Conservation (phyloP, 805 yeast species). For the Ogataea ramenticola region DNA sequence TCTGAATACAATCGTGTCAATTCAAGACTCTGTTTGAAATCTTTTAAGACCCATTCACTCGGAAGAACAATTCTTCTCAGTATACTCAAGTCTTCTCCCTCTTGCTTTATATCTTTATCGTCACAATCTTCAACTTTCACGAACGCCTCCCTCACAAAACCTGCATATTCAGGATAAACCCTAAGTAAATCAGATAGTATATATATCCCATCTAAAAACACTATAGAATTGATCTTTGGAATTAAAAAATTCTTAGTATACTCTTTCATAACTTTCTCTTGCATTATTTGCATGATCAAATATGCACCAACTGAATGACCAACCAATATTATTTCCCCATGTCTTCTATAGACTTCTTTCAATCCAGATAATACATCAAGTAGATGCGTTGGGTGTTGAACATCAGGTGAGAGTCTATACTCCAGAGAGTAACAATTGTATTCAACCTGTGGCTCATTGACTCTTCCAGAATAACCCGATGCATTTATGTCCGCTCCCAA, state of each 20-base stretch:
- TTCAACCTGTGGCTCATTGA: not conserved
- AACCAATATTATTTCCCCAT: constrained; percentile 27
- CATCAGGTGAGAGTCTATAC: constrained; percentile 60
- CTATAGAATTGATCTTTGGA: constrained; percentile 17
- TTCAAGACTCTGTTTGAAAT: too few relatives aligned
- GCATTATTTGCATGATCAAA: constrained; percentile 46
- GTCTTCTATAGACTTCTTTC: constrained; percentile 10
- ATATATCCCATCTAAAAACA: constrained; percentile 67
- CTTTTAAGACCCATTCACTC: too few relatives aligned
- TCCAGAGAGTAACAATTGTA: constrained; percentile 37
- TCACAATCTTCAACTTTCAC: constrained; percentile 7
- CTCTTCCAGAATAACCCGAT: too few relatives aligned
- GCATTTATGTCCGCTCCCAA: too few relatives aligned
- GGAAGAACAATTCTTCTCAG: too few relatives aligned
- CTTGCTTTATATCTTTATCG: constrained; percentile 5
- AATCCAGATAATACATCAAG: constrained; percentile 47
- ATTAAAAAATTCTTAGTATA: constrained; percentile 1
- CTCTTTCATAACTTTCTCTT: too few relatives aligned
- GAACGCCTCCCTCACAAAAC: constrained; percentile 50
- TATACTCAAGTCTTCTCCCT: too few relatives aligned
- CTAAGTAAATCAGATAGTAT: constrained; percentile 40
- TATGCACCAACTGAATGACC: constrained; percentile 88
- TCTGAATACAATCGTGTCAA: constrained; percentile 10
- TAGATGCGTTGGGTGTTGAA: constrained; percentile 55
- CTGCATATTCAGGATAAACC: constrained; percentile 55